Percentiles rank a stretch among this genome's conserved stretches.
Conservation (phyloP, 2,329 filamentous ascomycete genomes). For the Penicillium sp. region DNA sequence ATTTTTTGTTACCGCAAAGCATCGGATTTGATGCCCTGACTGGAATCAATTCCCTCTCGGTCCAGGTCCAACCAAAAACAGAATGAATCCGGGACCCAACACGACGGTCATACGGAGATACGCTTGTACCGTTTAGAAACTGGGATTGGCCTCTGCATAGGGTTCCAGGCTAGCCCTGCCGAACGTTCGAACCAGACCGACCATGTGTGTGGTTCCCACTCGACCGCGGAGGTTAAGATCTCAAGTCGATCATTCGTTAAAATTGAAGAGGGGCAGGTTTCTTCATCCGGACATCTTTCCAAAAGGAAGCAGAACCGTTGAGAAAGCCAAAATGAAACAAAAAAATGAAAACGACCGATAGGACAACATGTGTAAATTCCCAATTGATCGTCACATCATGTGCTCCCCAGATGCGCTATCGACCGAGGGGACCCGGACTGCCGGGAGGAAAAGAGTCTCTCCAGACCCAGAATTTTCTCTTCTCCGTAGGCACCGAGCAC, state of each 20-base stretch:
- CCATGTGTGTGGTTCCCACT: neutral
- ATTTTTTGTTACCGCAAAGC: neutral
- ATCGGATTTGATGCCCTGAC: neutral
- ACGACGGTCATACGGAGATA: neutral
- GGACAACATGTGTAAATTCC: constrained; percentile 10
- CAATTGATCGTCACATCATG: neutral
- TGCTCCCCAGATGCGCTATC: neutral
- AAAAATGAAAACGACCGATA: too few relatives aligned
- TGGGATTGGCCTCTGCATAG: constrained; percentile 4
- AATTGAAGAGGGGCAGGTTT: constrained; percentile 1
- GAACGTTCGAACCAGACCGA: constrained; percentile 1
- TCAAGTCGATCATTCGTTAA: constrained; percentile 21
- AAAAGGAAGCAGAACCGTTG: constrained; percentile 19
- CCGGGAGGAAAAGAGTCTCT: neutral
- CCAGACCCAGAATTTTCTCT: neutral
- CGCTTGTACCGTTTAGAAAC: neutral
- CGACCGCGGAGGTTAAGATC: constrained; percentile 6
- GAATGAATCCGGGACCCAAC: neutral
- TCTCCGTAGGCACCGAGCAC: constrained; percentile 1
- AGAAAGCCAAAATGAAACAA: neutral
- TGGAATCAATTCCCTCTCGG: neutral
- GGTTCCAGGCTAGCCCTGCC: neutral
- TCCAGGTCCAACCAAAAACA: neutral
- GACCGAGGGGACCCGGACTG: neutral
- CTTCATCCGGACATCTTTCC: constrained; percentile 13